Percentiles rank a stretch among this genome's conserved stretches.
These are phyloP conservation scores for Coelastrella sp. DNA, from an alignment of 139 green algal species.

Conservation along the genomic window DNA sequence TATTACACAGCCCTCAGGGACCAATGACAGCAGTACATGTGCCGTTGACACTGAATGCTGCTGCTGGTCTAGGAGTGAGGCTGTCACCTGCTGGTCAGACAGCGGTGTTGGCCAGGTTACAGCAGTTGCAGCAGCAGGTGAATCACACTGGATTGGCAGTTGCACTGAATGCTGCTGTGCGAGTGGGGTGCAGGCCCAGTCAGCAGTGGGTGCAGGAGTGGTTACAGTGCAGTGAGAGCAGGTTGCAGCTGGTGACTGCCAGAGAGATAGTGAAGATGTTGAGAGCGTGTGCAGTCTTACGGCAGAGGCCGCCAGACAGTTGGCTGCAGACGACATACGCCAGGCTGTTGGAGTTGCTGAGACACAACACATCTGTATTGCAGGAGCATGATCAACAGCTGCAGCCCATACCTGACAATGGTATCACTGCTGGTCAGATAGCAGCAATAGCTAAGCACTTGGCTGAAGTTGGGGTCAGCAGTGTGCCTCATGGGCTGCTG, in stretches of 20 bases:
- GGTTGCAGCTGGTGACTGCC: background rate
- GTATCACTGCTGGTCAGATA: background rate
- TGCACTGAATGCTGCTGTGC: background rate
- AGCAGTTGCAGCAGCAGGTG: slow-evolving; percentile 26
- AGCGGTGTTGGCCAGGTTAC: background rate
- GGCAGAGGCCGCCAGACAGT: background rate
- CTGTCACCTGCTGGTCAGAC: background rate
- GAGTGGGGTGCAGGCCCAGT: background rate
- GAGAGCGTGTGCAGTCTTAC: background rate
- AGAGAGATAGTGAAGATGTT: background rate
- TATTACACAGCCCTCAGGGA: background rate
- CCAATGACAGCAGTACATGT: background rate
- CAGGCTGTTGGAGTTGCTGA: background rate
- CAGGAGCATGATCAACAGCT: background rate
- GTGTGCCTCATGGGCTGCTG: background rate
- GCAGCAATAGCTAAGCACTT: background rate
- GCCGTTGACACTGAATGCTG: background rate
- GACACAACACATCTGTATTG: background rate
- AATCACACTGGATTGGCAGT: background rate
- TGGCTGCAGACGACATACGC: background rate
- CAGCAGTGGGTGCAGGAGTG: slow-evolving; percentile 12
- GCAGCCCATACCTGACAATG: background rate
- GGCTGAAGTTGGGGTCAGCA: background rate
- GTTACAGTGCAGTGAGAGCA: background rate
- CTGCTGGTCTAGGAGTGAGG: background rate